These are phyloP conservation scores for Botrytis pseudocinerea DNA, from an alignment of 2,329 filamentous ascomycete genomes.

Conservation along the genomic window DNA sequence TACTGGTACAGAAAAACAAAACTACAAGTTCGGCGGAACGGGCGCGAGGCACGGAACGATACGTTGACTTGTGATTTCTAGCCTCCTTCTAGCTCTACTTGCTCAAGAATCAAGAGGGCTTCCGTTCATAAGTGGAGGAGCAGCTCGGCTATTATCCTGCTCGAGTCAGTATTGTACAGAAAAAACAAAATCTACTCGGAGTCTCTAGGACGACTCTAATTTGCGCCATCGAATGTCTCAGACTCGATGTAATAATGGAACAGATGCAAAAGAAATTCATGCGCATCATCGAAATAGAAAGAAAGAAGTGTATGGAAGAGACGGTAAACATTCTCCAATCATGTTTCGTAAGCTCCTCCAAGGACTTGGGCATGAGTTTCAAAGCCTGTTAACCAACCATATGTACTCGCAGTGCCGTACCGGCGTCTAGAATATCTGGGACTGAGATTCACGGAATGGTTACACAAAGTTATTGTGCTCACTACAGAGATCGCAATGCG, in stretches of 20 bases:
- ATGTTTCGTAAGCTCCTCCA: neutral
- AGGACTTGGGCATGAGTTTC: neutral
- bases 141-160: neutral
- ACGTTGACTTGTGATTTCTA: neutral
- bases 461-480: neutral
- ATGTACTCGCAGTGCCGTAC: neutral
- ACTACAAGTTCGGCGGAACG: neutral
- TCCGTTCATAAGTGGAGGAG: neutral
- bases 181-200: neutral
- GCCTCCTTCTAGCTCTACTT: neutral
- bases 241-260: neutral
- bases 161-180: neutral
- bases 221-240: conserved; percentile 9
- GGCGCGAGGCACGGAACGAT: conserved; percentile 5
- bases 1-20: neutral
- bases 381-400: neutral
- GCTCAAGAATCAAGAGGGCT: neutral
- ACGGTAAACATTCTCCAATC: neutral
- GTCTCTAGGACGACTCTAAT: neutral
- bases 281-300: neutral
- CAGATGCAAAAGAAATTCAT: neutral
- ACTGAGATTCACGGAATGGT: neutral
- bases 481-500: neutral
- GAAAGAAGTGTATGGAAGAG: neutral
- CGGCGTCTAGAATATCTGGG: neutral